These are phyloP conservation scores for Thuja plicata DNA, from an alignment of 83 land plant genomes.

Conservation along the genomic window DNA sequence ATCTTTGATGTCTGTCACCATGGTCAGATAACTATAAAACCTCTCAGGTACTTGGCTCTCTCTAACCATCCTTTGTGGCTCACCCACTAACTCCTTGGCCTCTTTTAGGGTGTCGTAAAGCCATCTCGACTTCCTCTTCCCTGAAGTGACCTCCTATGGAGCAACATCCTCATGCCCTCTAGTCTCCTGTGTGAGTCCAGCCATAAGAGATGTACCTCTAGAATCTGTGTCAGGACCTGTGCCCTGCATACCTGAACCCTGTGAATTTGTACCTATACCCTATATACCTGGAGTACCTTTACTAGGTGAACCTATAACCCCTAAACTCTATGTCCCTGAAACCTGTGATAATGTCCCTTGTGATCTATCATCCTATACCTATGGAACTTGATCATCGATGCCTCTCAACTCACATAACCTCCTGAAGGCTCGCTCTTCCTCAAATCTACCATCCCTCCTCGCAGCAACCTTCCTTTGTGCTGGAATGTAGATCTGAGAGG, in stretches of 20 bases:
- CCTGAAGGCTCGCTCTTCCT: neutral
- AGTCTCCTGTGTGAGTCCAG: too few species aligned
- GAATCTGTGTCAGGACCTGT: too few species aligned
- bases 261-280: too few species aligned
- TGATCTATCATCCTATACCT: too few species aligned
- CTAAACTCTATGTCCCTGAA: neutral
- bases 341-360: neutral
- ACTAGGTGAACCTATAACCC: neutral
- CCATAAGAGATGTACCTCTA: too few species aligned
- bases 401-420: neutral
- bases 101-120: neutral
- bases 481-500: neutral
- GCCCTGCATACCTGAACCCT: neutral
- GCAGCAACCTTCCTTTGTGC: neutral
- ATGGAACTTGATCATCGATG: neutral
- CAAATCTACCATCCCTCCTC: neutral
- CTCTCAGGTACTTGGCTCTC: neutral
- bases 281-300: neutral
- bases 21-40: neutral
- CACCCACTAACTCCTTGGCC: neutral
- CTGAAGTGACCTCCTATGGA: neutral
- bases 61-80: neutral
- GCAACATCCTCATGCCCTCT: neutral
- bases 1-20: neutral
- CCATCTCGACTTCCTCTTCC: neutral